Base-by-base conservation (phyloP, 805 yeast genomes). In the Blastobotrys terrestris region DNA sequence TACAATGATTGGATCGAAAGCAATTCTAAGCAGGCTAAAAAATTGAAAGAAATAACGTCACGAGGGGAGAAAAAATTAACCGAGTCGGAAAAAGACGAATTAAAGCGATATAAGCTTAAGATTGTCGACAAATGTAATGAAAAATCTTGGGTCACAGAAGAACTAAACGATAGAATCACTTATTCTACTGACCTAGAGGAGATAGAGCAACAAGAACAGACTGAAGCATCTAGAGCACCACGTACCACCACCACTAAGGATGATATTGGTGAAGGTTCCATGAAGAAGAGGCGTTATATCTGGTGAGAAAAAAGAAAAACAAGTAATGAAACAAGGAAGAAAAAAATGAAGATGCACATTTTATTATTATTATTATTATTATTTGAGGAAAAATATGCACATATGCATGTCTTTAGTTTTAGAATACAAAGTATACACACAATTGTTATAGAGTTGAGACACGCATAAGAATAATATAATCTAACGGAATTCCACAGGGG, bases 401-500 rank as follows among this genome's bases (percentile, higher is more conserved):
- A 39, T 16, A 39, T 39, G 43, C n/a, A 19, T 20, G 46, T 43
- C 8, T 43, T 43, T 19, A n/a, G 46, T n/a, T 20, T 15, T 15
- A n/a, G 6, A 19, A 43, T 4, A 7, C 3, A 3, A 21, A 42
- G 18, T 18, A 11, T 42, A 42, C 14, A 19, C n/a, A 19, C 16
- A 40, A 6, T 18, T 42, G 45, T 16, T 5, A 39, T 16, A n/a
- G 43, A 16, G 18, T 39, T 39, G 15, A 39, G 15, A 39, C 43
- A 14, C 15, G 43, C 18, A 39, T 39, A 39, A 14, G 6, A 42
- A 18, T 18, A 18, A 42, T 13, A 42, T 8, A 15, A 19, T 20
- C 21, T 31, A 45, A 14, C 69, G 57, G 31, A 45, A 58, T 16
- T 51, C 57, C 2, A 64, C 19, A 2, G 72, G 72, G 8, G 72